A percentile compares a stretch with the other conserved stretches of the same genome.
phyloP scores from a whole-genome alignment of 768 basidiomycete species.

The Amanita molliuscula region DNA sequence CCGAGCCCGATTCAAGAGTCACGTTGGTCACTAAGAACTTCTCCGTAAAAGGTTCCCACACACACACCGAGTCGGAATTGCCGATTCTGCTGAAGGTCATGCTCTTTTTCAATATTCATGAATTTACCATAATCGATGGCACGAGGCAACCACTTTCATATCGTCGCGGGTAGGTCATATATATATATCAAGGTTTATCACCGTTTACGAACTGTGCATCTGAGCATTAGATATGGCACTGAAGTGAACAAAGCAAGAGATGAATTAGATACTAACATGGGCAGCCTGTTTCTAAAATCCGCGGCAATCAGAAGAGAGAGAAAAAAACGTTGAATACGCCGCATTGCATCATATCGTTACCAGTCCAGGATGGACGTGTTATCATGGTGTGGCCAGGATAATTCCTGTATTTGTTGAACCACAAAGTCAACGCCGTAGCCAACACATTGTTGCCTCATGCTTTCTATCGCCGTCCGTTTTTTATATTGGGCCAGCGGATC shows the following conservation, averaged over 20 bases:
- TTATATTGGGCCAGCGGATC: not conserved
- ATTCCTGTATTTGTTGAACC: not conserved
- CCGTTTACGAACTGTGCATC: not conserved
- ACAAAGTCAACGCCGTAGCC: not conserved
- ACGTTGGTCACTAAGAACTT: not conserved
- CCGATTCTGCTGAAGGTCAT: not conserved
- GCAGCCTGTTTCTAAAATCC: not conserved
- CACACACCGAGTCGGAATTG: not conserved
- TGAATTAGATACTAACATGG: not conserved
- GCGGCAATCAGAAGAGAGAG: not conserved
- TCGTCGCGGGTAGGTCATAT: not conserved
- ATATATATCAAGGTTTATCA: not conserved
- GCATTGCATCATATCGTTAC: not conserved
- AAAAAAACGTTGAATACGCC: not conserved
- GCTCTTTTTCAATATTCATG: not conserved
- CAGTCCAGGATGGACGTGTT: constrained; percentile 3
- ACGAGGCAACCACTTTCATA: not conserved
- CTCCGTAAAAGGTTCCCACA: not conserved
- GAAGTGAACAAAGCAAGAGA: not conserved
- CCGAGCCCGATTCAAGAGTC: not conserved
- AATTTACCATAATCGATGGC: not conserved
- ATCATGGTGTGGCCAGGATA: not conserved
- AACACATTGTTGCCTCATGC: not conserved
- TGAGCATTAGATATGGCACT: not conserved
- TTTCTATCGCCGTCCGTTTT: not conserved